A percentile compares a stretch with the other conserved stretches of the same genome.
phyloP scores from a whole-genome alignment of 2,329 filamentous ascomycete species.

The Penicillium griseofulvum region DNA sequence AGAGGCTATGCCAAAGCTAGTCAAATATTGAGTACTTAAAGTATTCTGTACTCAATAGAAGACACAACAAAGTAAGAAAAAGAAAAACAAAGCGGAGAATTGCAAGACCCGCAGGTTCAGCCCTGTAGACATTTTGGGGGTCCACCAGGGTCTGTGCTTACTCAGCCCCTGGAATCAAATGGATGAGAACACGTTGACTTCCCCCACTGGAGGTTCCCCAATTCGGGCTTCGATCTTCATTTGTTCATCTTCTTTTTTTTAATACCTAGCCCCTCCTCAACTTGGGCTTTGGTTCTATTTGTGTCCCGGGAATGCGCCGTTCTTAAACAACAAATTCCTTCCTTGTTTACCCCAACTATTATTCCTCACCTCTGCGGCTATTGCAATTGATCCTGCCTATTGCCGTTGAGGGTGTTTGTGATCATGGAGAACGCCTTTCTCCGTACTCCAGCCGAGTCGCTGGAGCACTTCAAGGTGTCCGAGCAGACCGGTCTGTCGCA shows the following conservation, averaged over 20 bases:
- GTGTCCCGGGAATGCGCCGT: constrained; percentile 19
- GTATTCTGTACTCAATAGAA: not conserved
- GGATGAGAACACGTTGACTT: constrained; percentile 29
- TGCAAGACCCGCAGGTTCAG: constrained; percentile 14
- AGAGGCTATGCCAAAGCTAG: not conserved
- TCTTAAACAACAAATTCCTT: constrained; percentile 14
- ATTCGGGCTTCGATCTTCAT: constrained; percentile 10
- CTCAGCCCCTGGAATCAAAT: constrained; percentile 20
- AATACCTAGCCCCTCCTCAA: constrained; percentile 4
- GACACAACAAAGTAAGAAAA: not conserved
- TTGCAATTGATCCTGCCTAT: constrained; percentile 4
- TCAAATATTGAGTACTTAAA: not conserved
- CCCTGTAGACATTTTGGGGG: constrained; percentile 14
- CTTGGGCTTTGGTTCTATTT: constrained; percentile 10
- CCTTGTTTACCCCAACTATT: constrained; percentile 15
- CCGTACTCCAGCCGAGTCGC: constrained; percentile 49
- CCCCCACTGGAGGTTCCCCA: constrained; percentile 15
- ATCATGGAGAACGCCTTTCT: constrained; percentile 56
- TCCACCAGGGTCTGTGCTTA: constrained; percentile 12
- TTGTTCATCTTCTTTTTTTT: not conserved
- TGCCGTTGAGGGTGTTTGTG: constrained; percentile 9
- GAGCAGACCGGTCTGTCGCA: constrained; percentile 52
- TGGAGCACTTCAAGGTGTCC: constrained; percentile 53
- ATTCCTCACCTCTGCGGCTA: constrained; percentile 16
- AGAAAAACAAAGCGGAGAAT: not conserved